These are phyloP conservation scores for Ceraceosorus bombacis DNA, from an alignment of 1,284 basidiomycete species.

Conservation along the genomic window DNA sequence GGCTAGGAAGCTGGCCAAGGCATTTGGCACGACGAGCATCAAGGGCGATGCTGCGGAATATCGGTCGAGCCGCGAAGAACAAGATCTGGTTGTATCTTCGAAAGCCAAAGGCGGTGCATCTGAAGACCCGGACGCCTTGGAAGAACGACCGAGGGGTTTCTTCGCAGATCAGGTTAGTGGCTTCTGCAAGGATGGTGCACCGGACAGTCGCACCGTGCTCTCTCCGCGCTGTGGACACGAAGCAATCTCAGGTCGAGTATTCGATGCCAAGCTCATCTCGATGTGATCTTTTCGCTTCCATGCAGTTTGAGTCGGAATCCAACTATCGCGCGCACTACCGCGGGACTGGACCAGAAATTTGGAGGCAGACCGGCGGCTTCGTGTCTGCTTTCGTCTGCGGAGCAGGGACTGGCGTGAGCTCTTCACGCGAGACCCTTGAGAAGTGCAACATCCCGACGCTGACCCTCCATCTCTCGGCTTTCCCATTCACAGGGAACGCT, in stretches of 20 bases:
- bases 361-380: constrained; percentile 77
- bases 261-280: too few species aligned
- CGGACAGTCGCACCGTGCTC: neutral
- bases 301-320: constrained; percentile 64
- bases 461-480: neutral
- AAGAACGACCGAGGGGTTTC: constrained; percentile 46
- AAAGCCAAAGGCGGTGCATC: constrained; percentile 9
- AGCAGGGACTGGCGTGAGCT: constrained; percentile 72
- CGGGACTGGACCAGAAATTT: constrained; percentile 91
- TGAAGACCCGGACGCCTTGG: constrained; percentile 23
- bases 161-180: constrained; percentile 78
- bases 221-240: neutral
- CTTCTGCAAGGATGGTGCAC: neutral
- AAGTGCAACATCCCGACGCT: neutral
- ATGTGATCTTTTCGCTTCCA: too few species aligned
- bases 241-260: neutral
- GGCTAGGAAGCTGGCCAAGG: constrained; percentile 32
- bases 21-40: constrained; percentile 23
- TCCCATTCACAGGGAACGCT: constrained; percentile 61
- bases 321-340: constrained; percentile 83
- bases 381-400: constrained; percentile 87
- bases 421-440: neutral
- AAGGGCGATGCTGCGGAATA: neutral
- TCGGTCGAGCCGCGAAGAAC: constrained; percentile 16
- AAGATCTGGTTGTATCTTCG: constrained; percentile 26